Evolutionary conservation across 2,329 filamentous ascomycete species (phyloP).

Genomic region (Cladosporium sp.): DNA sequence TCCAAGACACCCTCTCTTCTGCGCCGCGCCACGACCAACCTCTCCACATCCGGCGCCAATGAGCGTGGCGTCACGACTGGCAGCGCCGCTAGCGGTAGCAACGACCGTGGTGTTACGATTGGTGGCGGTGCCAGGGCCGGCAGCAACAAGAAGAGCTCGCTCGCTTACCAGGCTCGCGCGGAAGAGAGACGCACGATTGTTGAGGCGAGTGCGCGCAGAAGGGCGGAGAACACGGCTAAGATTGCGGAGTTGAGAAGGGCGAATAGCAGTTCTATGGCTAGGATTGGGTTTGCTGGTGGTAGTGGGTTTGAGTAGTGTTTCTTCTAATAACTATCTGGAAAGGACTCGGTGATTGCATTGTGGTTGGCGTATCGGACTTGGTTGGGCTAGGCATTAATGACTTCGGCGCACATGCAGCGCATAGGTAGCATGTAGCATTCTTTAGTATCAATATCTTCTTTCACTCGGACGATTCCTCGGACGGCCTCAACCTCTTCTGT

Average conservation of each 20-base stretch:
- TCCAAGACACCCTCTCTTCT: conserved; percentile 70
- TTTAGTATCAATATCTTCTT: background rate
- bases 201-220: conserved; percentile 49
- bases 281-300: conserved; percentile 27
- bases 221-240: conserved; percentile 45
- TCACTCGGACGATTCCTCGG: too few species aligned
- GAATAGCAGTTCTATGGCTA: conserved; percentile 34
- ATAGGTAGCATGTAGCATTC: background rate
- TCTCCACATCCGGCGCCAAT: conserved; percentile 6
- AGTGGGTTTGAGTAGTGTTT: conserved; percentile 40
- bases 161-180: conserved; percentile 57
- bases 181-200: conserved; percentile 50
- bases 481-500: too few species aligned
- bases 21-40: conserved; percentile 64
- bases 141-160: conserved; percentile 53
- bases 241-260: conserved; percentile 40
- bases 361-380: background rate
- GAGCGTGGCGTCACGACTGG: conserved; percentile 18
- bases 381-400: background rate
- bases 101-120: conserved; percentile 38
- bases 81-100: conserved; percentile 12
- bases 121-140: conserved; percentile 40
- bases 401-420: background rate
- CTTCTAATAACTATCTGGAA: too few species aligned
- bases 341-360: background rate